Evolutionary conservation across 2,329 filamentous ascomycete genomes (phyloP), one percentile per base, ranked within the genome.

Genomic region (Xylaria sp.): DNA sequence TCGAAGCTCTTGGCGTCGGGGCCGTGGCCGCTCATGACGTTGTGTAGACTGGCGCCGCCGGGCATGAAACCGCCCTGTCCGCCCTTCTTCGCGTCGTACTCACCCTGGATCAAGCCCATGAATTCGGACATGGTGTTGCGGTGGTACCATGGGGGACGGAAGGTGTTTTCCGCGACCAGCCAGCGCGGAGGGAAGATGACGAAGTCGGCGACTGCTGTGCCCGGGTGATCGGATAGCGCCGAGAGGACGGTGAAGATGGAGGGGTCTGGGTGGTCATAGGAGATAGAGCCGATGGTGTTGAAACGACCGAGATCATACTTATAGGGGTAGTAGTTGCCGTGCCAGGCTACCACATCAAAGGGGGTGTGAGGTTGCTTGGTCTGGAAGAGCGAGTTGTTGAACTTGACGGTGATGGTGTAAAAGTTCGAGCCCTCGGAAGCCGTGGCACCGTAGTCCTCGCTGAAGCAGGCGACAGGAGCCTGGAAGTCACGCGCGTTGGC

Each of bases 321-420:
- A 76, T 85, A 89, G 0, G 86, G 86, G 62, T 85, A 85, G 71
- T 88, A 89, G 61, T 82, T 85, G 16, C 86, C 86, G 66, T 89
- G 86, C 85, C 86, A 89, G n/a, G 84, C 85, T 10, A 89, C 86
- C 2, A 89, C 79, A 65, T 89, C 85, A 67, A 88, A 89, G 0
- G 86, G 86, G 0, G 82, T 85, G 69, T 89, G 86, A 5, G 78
- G 73, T 70, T 89, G 86, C 51, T 74, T 79, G 23, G 83, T 83
- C 13, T 77, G 75, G 72, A 87, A 88, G 52, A 88, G 78, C 49
- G 80, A 79, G 63, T 86, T 84, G 64, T 83, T 83, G 67, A 86
- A 86, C 67, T 87, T 87, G 66, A 76, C 77, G 54, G 79, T 78
- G 34, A 88, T 74, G 11, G 77, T 80, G 72, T 76, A 74, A 53